Evolutionary conservation across 169 alveolate species (phyloP).

Genomic region (Amoebophrya sp.): DNA sequence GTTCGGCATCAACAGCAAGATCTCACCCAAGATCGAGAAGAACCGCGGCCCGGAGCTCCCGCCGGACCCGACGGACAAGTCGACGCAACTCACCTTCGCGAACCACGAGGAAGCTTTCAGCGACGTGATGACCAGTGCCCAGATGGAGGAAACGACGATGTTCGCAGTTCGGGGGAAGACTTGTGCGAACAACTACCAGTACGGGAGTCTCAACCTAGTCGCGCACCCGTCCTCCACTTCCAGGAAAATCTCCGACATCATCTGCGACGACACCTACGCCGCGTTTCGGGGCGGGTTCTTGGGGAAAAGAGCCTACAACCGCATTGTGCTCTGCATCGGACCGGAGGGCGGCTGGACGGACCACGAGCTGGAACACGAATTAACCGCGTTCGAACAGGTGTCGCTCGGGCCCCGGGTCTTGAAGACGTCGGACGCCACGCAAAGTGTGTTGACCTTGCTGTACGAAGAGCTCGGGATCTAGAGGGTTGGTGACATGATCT

Average conservation of each 20-base stretch:
- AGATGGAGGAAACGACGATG: too few species aligned
- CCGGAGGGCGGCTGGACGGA: constrained; percentile 21
- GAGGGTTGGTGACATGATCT: too few species aligned
- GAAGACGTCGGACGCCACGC: neutral
- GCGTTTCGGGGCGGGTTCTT: neutral
- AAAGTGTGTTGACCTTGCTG: neutral
- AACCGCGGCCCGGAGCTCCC: too few species aligned
- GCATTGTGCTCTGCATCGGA: neutral
- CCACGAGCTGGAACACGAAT: neutral
- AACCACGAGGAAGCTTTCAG: too few species aligned
- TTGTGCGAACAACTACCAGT: neutral
- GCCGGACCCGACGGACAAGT: too few species aligned
- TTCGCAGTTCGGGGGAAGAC: neutral
- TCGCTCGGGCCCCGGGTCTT: neutral
- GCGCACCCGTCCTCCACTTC: neutral
- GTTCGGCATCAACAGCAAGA: too few species aligned
- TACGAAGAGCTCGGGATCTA: constrained; percentile 6
- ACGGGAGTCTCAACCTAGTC: neutral
- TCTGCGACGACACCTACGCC: neutral
- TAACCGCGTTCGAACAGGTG: neutral
- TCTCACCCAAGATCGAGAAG: too few species aligned
- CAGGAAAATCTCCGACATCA: neutral
- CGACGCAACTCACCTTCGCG: too few species aligned
- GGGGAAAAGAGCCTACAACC: neutral
- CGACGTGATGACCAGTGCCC: too few species aligned